Evolutionary conservation across 2,329 filamentous ascomycete genomes (phyloP).

Genomic region (Diplodia intermedia): DNA sequence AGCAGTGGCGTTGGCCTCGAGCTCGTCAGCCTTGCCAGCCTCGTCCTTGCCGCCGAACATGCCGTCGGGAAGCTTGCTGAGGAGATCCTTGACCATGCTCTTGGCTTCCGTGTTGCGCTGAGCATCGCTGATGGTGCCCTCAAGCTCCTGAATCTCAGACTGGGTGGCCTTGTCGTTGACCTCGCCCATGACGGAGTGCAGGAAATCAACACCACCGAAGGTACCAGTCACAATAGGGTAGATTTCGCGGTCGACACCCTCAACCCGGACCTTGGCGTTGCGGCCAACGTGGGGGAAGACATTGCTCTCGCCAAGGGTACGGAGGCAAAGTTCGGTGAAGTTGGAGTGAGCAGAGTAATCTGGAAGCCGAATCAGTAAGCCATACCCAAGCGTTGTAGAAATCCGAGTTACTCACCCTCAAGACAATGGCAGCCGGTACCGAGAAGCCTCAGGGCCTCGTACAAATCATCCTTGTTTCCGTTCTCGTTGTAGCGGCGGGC

Average conservation of each 20-base stretch:
- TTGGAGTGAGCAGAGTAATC: conserved; percentile 95
- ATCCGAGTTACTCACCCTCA: conserved; percentile 62
- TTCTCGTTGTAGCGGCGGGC: conserved; percentile 73
- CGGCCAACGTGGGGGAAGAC: conserved; percentile 88
- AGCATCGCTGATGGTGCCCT: conserved; percentile 75
- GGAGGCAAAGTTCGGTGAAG: conserved; percentile 85
- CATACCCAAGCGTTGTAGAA: neutral
- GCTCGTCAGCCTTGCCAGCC: conserved; percentile 76
- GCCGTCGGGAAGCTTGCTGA: conserved; percentile 81
- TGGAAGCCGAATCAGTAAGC: conserved; percentile 38
- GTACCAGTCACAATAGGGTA: conserved; percentile 89
- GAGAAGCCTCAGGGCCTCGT: conserved; percentile 84
- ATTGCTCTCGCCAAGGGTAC: conserved; percentile 80
- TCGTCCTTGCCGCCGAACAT: conserved; percentile 76
- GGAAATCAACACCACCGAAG: conserved; percentile 92
- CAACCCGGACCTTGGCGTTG: conserved; percentile 72
- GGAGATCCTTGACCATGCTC: conserved; percentile 77
- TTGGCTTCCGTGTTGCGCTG: conserved; percentile 69
- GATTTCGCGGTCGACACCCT: conserved; percentile 69
- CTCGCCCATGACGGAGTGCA: conserved; percentile 82
- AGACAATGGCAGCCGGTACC: conserved; percentile 90
- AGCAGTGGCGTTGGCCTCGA: conserved; percentile 76
- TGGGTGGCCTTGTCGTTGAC: conserved; percentile 90
- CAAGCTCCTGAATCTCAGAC: conserved; percentile 86
- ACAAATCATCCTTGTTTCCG: conserved; percentile 75